Conservation (phyloP, 257 asterid genomes). For the Gardenia jasminoides region DNA sequence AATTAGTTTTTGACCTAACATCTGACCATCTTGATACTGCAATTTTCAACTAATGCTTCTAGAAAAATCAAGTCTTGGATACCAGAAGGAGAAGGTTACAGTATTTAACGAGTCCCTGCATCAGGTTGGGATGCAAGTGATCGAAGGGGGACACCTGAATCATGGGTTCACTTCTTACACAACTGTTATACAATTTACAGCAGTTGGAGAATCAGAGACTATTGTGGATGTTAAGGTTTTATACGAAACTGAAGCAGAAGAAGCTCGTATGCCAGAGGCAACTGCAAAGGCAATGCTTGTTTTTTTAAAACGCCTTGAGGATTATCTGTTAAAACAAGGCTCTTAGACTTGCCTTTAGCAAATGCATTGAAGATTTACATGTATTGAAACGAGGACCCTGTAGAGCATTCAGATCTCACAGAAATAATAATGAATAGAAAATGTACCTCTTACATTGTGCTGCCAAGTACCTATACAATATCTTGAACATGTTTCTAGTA, state of each 20-base stretch:
- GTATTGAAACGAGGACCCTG: no score
- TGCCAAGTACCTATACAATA: no score
- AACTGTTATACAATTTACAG: conserved; percentile 11
- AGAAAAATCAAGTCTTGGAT: conserved; percentile 12
- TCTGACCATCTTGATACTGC: no score
- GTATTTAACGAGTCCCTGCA: conserved; percentile 7
- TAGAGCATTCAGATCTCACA: no score
- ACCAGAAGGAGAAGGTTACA: conserved; percentile 11
- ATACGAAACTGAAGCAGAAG: conserved; percentile 8
- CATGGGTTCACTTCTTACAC: conserved; percentile 19
- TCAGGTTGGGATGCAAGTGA: conserved; percentile 15
- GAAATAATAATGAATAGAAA: no score
- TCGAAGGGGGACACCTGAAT: conserved; percentile 13
- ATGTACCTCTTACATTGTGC: no score
- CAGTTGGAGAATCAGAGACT: conserved; percentile 3
- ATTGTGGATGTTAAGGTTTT: conserved; percentile 14
- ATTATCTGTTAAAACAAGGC: conserved; percentile 12
- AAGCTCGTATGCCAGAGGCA: neutral
- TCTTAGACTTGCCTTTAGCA: neutral
- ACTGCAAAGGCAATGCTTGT: conserved; percentile 2
- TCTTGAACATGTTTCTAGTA: no score
- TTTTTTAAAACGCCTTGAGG: conserved; percentile 20
- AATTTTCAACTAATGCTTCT: neutral
- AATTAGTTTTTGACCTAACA: no score
- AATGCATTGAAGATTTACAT: neutral